Percentiles rank a stretch among this genome's conserved stretches.
phyloP scores from a whole-genome alignment of 768 basidiomycete genomes.

The Podaxis pistillaris region DNA sequence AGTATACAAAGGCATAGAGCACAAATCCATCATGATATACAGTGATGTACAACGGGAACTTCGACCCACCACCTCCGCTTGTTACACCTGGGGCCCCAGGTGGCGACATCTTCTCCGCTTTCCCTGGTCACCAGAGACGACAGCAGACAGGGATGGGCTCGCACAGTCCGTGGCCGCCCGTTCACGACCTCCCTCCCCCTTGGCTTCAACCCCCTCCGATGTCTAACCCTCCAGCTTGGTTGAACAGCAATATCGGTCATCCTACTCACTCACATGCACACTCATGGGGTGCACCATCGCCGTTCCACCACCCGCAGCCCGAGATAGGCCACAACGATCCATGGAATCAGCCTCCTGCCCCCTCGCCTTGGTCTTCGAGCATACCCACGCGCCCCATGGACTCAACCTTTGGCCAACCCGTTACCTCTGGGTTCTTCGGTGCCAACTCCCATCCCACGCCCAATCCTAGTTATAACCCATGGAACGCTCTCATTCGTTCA shows the following conservation, averaged over 20 bases:
- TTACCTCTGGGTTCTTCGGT: slow-evolving; percentile 7
- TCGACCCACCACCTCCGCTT: not conserved
- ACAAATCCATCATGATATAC: not conserved
- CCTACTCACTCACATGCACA: not conserved
- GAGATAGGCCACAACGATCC: not conserved
- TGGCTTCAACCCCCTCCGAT: not conserved
- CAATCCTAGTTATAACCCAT: not conserved
- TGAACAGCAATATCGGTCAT: not conserved
- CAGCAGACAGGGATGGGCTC: not conserved
- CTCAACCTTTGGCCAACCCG: slow-evolving; percentile 7
- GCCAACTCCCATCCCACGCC: not conserved
- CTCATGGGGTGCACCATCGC: slow-evolving; percentile 1
- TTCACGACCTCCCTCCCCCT: not conserved
- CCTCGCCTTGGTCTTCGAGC: not conserved
- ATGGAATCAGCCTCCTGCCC: not conserved
- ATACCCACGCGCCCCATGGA: not conserved
- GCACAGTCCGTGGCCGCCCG: slow-evolving; percentile 1
- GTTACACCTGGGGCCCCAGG: not conserved
- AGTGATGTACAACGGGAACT: not conserved
- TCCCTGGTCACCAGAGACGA: slow-evolving; percentile 4
- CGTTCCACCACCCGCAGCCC: not conserved
- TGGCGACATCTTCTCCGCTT: not conserved
- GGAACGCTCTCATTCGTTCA: slow-evolving; percentile 4
- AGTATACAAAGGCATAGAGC: not conserved
- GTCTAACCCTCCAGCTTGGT: slow-evolving; percentile 1